These are phyloP conservation scores for Verticillium isaacii DNA, from an alignment of 2,329 filamentous ascomycete species.

Conservation along the genomic window DNA sequence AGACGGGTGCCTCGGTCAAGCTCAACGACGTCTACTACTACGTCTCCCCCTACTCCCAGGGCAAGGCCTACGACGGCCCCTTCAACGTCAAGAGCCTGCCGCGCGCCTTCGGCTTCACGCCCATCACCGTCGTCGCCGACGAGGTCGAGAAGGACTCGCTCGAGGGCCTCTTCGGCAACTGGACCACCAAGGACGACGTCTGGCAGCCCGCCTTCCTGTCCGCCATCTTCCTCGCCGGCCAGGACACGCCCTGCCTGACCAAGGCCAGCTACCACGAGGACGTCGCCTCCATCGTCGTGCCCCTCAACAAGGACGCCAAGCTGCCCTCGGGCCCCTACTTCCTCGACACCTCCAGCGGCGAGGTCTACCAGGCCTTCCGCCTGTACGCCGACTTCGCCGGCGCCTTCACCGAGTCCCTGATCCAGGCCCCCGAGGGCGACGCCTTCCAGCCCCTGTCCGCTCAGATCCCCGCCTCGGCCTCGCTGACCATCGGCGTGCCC, in stretches of 20 bases:
- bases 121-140: conserved; percentile 26
- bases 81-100: conserved; percentile 14
- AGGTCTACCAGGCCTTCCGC: conserved; percentile 26
- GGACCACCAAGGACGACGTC: conserved; percentile 22
- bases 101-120: conserved; percentile 24
- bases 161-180: conserved; percentile 20
- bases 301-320: conserved; percentile 9
- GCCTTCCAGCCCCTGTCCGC: conserved; percentile 30
- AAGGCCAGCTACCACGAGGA: conserved; percentile 8
- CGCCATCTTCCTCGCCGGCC: conserved; percentile 16
- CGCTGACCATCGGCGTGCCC: conserved; percentile 42
- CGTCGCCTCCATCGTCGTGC: conserved; percentile 13
- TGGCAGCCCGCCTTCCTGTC: conserved; percentile 18
- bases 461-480: conserved; percentile 19
- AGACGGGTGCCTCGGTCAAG: conserved; percentile 24
- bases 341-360: conserved; percentile 23
- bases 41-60: conserved; percentile 26
- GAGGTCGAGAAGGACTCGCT: conserved; percentile 15
- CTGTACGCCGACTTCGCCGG: conserved; percentile 29
- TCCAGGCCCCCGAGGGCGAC: conserved; percentile 22
- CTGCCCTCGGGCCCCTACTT: conserved; percentile 32
- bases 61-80: conserved; percentile 15
- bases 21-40: conserved; percentile 26
- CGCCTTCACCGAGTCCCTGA: conserved; percentile 23
- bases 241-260: conserved; percentile 9